Evolutionary conservation across 1,284 basidiomycete species (phyloP), one percentile per base, ranked within the genome.

Genomic region (Microbotryum violaceum): DNA sequence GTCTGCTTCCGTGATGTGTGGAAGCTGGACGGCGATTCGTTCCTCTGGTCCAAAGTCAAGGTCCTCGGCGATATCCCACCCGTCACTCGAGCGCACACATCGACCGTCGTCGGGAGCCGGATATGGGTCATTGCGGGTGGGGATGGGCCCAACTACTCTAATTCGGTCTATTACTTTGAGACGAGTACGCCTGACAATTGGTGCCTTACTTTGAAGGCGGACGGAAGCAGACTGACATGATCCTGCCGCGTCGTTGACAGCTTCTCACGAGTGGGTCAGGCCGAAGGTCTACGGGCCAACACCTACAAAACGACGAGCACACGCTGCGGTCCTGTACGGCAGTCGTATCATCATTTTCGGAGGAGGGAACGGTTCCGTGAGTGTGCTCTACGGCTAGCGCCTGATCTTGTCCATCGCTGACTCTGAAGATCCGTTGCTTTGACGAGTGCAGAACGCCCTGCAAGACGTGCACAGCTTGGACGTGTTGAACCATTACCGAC

Each of bases 81-180:
- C 42, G 20, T 55, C 18, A 55, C 60, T 7, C 52, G 63, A 31
- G 65, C 65, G 20, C 66, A 63, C 46, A 63, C 61, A 18, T 49
- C 49, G 14, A 69, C 63, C 1, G 48, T 47, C 21, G 58, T 64
- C 20, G 59, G 44, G n/a, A 16, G 29, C 4, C 45, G 55, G 16
- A 46, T 54, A 18, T 51, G 54, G n/a, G 53, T 70, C 57, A 62
- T 71, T 49, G 69, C 69, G 12, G 69, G 69, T 18, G 69, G 69
- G 7, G 69, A 70, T 65, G 70, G 70, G 8, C 69, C 69, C 4
- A 64, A 59, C 29, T 71, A 71, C 47, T 71, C 62, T 37, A 67
- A 67, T 57, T 65, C 67, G 47, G 37, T 67, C 6, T 71, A 66
- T 52, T 54, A 63, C 37, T 60, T 71, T 20, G 67, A 71, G 47